Percentiles rank a stretch among this genome's conserved stretches.
These are phyloP conservation scores for Irpex lacteus DNA, from an alignment of 1,284 basidiomycete genomes.

Conservation along the genomic window DNA sequence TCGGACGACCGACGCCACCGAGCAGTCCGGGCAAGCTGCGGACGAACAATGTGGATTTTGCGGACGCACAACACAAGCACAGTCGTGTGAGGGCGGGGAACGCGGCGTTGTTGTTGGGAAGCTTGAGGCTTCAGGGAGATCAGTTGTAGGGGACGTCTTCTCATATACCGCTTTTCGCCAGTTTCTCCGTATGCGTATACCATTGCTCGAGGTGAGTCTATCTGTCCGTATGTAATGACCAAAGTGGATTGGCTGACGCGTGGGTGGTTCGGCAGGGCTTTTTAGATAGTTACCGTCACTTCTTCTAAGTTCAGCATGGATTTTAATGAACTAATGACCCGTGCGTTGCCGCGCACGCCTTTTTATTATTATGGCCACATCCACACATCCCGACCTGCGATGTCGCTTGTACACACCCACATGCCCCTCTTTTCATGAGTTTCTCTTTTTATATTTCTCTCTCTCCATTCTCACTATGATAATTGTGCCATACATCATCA, in stretches of 20 bases:
- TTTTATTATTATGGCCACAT: background rate
- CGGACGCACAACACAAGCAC: slow-evolving; percentile 19
- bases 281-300: background rate
- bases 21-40: slow-evolving; percentile 35
- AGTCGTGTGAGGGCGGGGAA: slow-evolving; percentile 15
- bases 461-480: background rate
- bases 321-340: slow-evolving; percentile 5
- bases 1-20: slow-evolving; percentile 49
- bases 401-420: background rate
- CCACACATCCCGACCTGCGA: slow-evolving; percentile 1
- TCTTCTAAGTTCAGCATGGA: slow-evolving; percentile 3
- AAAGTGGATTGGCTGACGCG: background rate
- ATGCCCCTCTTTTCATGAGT: slow-evolving; percentile 3
- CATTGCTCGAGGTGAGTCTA: background rate
- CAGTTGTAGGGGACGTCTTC: background rate
- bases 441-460: background rate
- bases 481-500: background rate
- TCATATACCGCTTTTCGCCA: background rate
- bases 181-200: slow-evolving; percentile 1
- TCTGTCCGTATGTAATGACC: no score
- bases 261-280: background rate
- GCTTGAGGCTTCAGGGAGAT: slow-evolving; percentile 3
- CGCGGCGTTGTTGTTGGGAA: slow-evolving; percentile 15
- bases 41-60: slow-evolving; percentile 22
- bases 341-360: background rate